Percentiles rank a stretch among this genome's conserved stretches.
Conservation (phyloP, 179 eudicot species). For the Drosera spatulata region DNA sequence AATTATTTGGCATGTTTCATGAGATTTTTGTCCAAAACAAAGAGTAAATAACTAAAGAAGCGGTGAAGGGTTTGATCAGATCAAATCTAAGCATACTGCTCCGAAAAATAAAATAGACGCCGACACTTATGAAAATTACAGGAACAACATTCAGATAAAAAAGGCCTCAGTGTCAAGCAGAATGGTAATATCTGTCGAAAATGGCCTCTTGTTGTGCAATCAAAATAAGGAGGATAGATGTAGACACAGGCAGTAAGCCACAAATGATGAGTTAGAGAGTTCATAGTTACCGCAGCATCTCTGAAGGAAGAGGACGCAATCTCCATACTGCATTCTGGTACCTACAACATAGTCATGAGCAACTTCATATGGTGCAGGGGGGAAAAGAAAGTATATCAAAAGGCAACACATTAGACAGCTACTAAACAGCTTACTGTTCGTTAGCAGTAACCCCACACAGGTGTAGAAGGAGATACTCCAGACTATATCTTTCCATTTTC, state of each 20-base stretch:
- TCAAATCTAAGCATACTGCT: too few species aligned
- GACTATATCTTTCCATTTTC: slow-evolving; percentile 78
- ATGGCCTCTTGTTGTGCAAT: too few species aligned
- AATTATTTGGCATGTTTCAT: too few species aligned
- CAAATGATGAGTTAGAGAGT: not conserved
- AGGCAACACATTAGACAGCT: slow-evolving; percentile 1
- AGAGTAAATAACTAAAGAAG: too few species aligned
- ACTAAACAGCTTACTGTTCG: slow-evolving; percentile 60
- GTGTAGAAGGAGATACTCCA: slow-evolving; percentile 75
- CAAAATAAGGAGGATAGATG: too few species aligned
- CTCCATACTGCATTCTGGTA: slow-evolving; percentile 99
- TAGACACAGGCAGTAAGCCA: not conserved
- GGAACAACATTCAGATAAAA: too few species aligned
- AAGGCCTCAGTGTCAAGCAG: too few species aligned
- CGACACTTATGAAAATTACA: too few species aligned
- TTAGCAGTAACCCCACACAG: slow-evolving; percentile 86
- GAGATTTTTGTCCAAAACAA: too few species aligned
- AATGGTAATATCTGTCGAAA: too few species aligned
- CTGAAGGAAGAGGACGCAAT: slow-evolving; percentile 83
- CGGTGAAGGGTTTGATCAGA: too few species aligned
- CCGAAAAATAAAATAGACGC: too few species aligned
- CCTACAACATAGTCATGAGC: slow-evolving; percentile 31
- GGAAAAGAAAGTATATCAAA: not conserved
- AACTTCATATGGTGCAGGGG: not conserved
- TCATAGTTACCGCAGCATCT: slow-evolving; percentile 66